These are phyloP conservation scores for Hansenula lynferdii DNA, from an alignment of 1,139 yeast genomes.

Conservation along the genomic window DNA sequence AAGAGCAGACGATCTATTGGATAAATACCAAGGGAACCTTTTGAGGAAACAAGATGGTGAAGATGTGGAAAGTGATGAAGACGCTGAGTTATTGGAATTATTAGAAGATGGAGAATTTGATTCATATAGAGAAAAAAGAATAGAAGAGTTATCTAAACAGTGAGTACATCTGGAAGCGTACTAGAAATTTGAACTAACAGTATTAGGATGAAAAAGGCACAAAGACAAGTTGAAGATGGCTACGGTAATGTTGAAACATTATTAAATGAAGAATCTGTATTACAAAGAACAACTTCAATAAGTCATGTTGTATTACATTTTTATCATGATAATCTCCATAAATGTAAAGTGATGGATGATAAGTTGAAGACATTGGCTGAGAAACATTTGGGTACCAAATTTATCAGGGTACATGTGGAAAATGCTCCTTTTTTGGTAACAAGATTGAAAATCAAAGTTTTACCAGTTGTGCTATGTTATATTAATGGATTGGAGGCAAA, in stretches of 20 bases:
- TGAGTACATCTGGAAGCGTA: conserved; percentile 6
- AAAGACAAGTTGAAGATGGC: conserved; percentile 33
- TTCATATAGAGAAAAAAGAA: conserved; percentile 68
- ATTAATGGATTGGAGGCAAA: conserved; percentile 52
- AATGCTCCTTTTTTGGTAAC: conserved; percentile 69
- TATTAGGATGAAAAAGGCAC: conserved; percentile 34
- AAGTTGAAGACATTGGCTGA: conserved; percentile 45
- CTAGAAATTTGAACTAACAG: neutral
- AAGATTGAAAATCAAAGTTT: conserved; percentile 54
- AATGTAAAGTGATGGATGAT: conserved; percentile 57
- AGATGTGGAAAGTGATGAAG: conserved; percentile 33
- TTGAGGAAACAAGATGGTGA: conserved; percentile 18
- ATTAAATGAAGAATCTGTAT: conserved; percentile 48
- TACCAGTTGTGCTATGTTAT: conserved; percentile 71
- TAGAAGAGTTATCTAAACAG: conserved; percentile 50
- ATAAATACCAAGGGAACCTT: conserved; percentile 36
- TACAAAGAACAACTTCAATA: conserved; percentile 42
- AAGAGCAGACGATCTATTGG: conserved; percentile 22
- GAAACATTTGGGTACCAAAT: conserved; percentile 51
- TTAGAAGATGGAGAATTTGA: conserved; percentile 71
- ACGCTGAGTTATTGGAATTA: conserved; percentile 47
- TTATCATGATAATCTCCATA: conserved; percentile 52
- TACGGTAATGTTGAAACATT: conserved; percentile 39
- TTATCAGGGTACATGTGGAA: conserved; percentile 55
- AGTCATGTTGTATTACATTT: conserved; percentile 57